phyloP scores from a whole-genome alignment of 805 yeast species.

The Metschnikowia hibisci region DNA sequence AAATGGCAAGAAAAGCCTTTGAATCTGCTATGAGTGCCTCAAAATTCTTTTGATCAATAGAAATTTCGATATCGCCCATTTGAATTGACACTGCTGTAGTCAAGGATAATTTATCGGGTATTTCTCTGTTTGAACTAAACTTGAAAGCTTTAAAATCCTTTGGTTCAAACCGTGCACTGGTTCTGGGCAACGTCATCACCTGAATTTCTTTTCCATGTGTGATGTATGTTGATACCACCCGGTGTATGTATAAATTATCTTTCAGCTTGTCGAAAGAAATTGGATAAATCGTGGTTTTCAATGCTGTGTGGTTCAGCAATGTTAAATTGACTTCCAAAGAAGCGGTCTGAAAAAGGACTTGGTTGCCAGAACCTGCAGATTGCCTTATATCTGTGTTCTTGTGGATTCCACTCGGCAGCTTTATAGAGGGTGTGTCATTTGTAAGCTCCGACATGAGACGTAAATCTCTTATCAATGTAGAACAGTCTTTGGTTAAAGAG shows the following conservation, averaged over 20 bases:
- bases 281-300: conserved; percentile 39
- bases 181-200: conserved; percentile 19
- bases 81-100: conserved; percentile 8
- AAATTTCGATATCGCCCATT: conserved; percentile 15
- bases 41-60: conserved; percentile 6
- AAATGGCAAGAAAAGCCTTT: background rate
- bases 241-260: conserved; percentile 31
- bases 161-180: conserved; percentile 2
- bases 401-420: background rate
- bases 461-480: conserved; percentile 2
- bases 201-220: conserved; percentile 8
- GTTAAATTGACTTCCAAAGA: conserved; percentile 25
- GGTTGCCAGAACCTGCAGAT: conserved; percentile 8
- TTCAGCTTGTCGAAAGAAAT: conserved; percentile 38
- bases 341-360: conserved; percentile 40
- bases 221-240: conserved; percentile 16
- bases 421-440: background rate
- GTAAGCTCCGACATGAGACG: conserved; percentile 4
- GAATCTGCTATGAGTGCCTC: background rate
- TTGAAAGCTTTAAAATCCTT: conserved; percentile 21
- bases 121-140: conserved; percentile 2
- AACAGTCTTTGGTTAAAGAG: conserved; percentile 18
- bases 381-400: background rate
- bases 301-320: conserved; percentile 14
- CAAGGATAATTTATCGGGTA: conserved; percentile 2